These are phyloP conservation scores for Jackrogersella minutella DNA, from an alignment of 495 filamentous ascomycete species.

Conservation along the genomic window DNA sequence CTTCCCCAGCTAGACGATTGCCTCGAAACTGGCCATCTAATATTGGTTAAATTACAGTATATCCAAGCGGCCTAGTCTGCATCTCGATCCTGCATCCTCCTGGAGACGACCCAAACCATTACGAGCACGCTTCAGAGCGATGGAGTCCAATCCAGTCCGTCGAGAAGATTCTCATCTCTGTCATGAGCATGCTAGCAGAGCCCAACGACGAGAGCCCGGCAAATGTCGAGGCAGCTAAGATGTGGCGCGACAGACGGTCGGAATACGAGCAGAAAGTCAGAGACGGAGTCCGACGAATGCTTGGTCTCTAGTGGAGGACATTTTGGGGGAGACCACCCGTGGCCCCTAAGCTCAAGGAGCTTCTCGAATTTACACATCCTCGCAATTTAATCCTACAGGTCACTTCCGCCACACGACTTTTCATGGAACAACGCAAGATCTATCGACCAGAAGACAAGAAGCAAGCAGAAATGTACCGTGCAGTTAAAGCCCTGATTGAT, in stretches of 20 bases:
- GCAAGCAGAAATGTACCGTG: neutral
- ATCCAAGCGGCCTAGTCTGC: conserved; percentile 89
- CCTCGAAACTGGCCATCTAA: neutral
- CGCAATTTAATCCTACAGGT: neutral
- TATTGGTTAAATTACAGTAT: conserved; percentile 66
- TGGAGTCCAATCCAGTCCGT: conserved; percentile 97
- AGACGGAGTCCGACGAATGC: conserved; percentile 70
- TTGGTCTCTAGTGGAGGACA: conserved; percentile 55
- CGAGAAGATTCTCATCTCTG: conserved; percentile 96
- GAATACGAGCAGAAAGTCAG: conserved; percentile 90
- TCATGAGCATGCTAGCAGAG: conserved; percentile 99
- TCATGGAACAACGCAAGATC: neutral
- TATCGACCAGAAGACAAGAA: neutral
- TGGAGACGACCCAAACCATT: conserved; percentile 98
- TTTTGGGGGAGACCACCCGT: neutral
- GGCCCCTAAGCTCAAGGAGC: neutral
- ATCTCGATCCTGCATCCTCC: conserved; percentile 98
- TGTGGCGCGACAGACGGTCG: conserved; percentile 88
- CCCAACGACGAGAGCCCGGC: conserved; percentile 98
- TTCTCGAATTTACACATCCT: neutral
- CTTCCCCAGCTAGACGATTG: neutral
- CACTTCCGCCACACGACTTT: neutral
- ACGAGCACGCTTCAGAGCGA: conserved; percentile 93
- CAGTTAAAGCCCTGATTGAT: too few relatives aligned
- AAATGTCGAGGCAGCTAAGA: conserved; percentile 97